These are phyloP conservation scores for Neurospora hispaniola DNA, from an alignment of 495 filamentous ascomycete genomes.

Conservation along the genomic window DNA sequence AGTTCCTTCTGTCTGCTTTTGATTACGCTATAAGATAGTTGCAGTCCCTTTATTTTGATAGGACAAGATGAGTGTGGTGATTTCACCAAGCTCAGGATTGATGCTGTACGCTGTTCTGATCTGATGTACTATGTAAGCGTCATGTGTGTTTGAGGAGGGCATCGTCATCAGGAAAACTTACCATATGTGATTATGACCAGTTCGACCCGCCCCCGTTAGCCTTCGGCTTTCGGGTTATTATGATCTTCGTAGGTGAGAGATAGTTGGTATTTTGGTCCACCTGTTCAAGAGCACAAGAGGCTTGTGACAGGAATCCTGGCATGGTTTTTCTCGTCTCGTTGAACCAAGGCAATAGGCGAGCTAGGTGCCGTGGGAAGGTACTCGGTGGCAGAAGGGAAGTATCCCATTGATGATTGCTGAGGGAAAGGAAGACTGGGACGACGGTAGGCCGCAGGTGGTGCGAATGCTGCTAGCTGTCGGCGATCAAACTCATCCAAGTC, in stretches of 20 bases:
- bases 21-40: not conserved
- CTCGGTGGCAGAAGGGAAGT: slow-evolving; percentile 11
- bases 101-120: not conserved
- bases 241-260: not conserved
- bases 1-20: not conserved
- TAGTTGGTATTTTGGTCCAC: not conserved
- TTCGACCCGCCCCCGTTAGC: not conserved
- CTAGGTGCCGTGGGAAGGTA: slow-evolving; percentile 24
- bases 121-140: not conserved
- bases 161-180: not conserved
- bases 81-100: not conserved
- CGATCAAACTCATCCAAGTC: not conserved
- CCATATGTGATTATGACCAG: not conserved
- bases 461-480: not conserved
- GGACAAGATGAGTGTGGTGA: not conserved
- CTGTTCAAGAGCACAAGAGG: not conserved
- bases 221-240: not conserved
- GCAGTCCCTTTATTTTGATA: not conserved
- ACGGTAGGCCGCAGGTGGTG: not conserved
- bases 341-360: slow-evolving; percentile 14
- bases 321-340: not conserved
- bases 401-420: not conserved
- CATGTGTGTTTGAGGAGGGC: not conserved
- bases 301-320: not conserved
- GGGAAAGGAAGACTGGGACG: not conserved